Base-by-base conservation (phyloP, 2,329 filamentous ascomycete genomes). In the Alternaria burnsii region DNA sequence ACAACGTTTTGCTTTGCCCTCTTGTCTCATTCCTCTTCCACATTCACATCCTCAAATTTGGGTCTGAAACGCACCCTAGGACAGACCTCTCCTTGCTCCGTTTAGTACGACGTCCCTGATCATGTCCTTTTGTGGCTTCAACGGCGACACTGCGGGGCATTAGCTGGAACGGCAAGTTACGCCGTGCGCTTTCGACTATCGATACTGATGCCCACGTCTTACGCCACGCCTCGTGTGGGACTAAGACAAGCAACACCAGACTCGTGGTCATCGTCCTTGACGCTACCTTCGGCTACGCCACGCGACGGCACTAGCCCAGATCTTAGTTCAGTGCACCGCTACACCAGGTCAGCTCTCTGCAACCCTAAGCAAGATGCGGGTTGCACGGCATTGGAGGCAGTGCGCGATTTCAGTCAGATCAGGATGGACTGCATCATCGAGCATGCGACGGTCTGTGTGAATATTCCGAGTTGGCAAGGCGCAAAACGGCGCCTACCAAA, bases 231-330 rank as follows among this genome's bases (percentile, higher is more conserved):
- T 66, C 51, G 51, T 52, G 63, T 55, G 46, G 36, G 38, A 34
- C 44, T 58, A 32, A 42, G 54, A 54, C 38, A 56, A 38, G 50
- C 47, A 55, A 64, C 62, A 54, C 55, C 50, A 59, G 51, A 52
- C 55, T 61, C 63, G 55, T 61, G 55, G 54, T 52, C 53, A 52
- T 50, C 32, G 36, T 40, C 43, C 46, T 58, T 50, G 38, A 60
- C 55, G 51, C 61, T 61, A 43, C 53, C 38, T 46, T 53, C 48
- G 50, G 36, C 40, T 58, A 59, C 61, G 63, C 61, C 63, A 68
- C 61, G 56, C 28, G 24, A 55, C 42, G 38, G 48, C 58, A 58
- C 50, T 60, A 56, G 36, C 54, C 47, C 55, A 60, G 40, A 66
- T 66, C 65, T 64, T 59, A 55, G 46, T 46, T 34, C 28, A 58